Evolutionary conservation across 306 rosid genomes (phyloP), one percentile per base, ranked within the genome.

Genomic region (Astragalus glycyphyllos): DNA sequence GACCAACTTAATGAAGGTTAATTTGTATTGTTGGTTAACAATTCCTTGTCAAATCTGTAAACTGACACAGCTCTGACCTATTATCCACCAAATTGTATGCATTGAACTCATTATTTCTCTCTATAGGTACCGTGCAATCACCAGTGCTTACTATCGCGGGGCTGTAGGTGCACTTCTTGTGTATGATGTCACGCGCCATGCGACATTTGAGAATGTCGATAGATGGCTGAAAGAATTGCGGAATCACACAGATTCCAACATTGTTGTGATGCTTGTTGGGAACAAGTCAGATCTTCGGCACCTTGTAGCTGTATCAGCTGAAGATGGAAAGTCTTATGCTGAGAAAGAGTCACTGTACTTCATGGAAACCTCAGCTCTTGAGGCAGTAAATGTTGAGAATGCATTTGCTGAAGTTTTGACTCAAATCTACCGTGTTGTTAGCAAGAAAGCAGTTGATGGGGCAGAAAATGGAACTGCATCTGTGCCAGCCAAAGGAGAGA

Each of bases 171-270:
- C 51, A 47, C 51, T 47, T 47, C 51, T 47, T 47, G 51, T 47
- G 15, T 47, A 47, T 12, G 51, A 47, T 47, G 51, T 47, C 51
- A 47, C 51, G 13, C 51, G 51, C 51, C 51, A 47, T 47, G 51
- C 51, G 13, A 47, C 51, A 47, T 47, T 47, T 47, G 51, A 47
- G 51, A 47, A 47, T 4, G 51, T 47, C 5, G 51, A 47, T 13
- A 47, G 51, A 47, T 47, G 51, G 51, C 51, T 47, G 17, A 47
- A 47, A 47, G 51, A 47, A 47, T 13, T 47, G 6, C 15, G 51
- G 7, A 47, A 47, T n/a, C 51, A 47, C 51, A 47, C 51, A 47
- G 51, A 47, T 47, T 47, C 51, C 15, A 47, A 47, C 51, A 47
- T 47, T 47, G 51, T 47, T 47, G 51, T 47, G 16, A 47, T 47